Conservation (phyloP, 2,329 filamentous ascomycete genomes). For the Botrytis fragariae region DNA sequence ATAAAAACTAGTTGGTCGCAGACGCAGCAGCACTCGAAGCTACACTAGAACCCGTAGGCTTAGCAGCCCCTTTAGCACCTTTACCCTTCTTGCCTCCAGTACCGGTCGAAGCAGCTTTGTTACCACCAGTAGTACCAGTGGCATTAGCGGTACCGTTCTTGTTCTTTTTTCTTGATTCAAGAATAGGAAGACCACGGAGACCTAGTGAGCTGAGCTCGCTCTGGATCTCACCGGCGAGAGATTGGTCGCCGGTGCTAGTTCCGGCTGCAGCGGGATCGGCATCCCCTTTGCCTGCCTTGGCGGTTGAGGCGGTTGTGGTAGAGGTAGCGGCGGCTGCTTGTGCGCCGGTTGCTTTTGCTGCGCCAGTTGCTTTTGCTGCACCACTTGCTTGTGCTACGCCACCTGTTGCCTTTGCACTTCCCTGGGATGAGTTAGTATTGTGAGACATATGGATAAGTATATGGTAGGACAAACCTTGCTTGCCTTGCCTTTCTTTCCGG, state of each 20-base stretch:
- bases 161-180: conserved; percentile 27
- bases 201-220: conserved; percentile 21
- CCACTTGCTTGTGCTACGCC: background rate
- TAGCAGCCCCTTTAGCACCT: background rate
- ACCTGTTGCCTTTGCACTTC: background rate
- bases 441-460: background rate
- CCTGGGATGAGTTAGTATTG: background rate
- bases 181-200: conserved; percentile 24
- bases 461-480: background rate
- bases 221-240: background rate
- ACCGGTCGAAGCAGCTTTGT: background rate
- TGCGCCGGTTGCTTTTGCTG: background rate
- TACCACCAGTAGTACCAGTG: background rate
- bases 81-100: background rate
- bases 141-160: conserved; percentile 26
- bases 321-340: background rate
- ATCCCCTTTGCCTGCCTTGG: conserved; percentile 24
- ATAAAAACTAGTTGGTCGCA: background rate
- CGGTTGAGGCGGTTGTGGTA: no score
- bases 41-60: background rate
- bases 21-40: background rate
- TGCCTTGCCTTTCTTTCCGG: conserved; percentile 8
- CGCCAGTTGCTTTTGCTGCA: background rate
- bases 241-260: conserved; percentile 12
- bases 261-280: background rate